phyloP scores from a whole-genome alignment of 805 yeast species.

The Ogataea nakhonphanomensis region DNA sequence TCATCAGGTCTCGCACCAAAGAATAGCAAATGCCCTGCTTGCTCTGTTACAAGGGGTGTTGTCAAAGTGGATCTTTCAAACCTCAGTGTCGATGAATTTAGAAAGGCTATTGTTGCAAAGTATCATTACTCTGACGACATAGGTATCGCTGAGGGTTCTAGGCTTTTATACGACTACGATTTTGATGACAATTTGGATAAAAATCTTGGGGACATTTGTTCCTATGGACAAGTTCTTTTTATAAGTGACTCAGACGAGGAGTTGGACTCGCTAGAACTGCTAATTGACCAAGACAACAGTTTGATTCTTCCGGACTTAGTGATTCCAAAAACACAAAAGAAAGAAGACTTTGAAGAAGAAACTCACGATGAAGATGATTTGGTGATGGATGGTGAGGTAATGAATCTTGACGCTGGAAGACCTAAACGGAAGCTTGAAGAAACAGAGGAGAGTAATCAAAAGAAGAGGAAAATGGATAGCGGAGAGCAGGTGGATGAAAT shows the following conservation, averaged over 20 bases:
- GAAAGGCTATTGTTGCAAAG: slow-evolving; percentile 44
- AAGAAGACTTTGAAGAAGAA: slow-evolving; percentile 19
- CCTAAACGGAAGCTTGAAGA: slow-evolving; percentile 14
- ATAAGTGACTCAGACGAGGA: slow-evolving; percentile 79
- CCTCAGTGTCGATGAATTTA: slow-evolving; percentile 46
- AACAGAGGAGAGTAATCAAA: slow-evolving; percentile 14
- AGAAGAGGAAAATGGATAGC: slow-evolving; percentile 14
- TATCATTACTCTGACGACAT: slow-evolving; percentile 61
- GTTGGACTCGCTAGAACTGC: slow-evolving; percentile 60
- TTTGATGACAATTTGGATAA: slow-evolving; percentile 71
- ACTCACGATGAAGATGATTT: slow-evolving; percentile 23
- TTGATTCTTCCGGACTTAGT: slow-evolving; percentile 23
- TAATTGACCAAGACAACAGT: slow-evolving; percentile 32
- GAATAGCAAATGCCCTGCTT: slow-evolving; percentile 69
- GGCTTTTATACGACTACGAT: slow-evolving; percentile 77
- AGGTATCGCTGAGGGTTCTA: slow-evolving; percentile 43
- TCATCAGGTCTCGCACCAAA: slow-evolving; percentile 60
- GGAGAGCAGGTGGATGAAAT: slow-evolving; percentile 1
- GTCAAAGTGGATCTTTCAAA: slow-evolving; percentile 32
- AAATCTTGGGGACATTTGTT: slow-evolving; percentile 47
- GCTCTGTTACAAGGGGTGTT: slow-evolving; percentile 54
- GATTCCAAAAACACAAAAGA: slow-evolving; percentile 22
- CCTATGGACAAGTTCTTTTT: slow-evolving; percentile 58
- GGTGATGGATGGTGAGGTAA: slow-evolving; percentile 17
- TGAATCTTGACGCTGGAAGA: slow-evolving; percentile 15